Percentiles rank a stretch among this genome's conserved stretches.
phyloP scores from a whole-genome alignment of 225 moss, liverwort and hornwort species.

The Thuidium tamariscinum region DNA sequence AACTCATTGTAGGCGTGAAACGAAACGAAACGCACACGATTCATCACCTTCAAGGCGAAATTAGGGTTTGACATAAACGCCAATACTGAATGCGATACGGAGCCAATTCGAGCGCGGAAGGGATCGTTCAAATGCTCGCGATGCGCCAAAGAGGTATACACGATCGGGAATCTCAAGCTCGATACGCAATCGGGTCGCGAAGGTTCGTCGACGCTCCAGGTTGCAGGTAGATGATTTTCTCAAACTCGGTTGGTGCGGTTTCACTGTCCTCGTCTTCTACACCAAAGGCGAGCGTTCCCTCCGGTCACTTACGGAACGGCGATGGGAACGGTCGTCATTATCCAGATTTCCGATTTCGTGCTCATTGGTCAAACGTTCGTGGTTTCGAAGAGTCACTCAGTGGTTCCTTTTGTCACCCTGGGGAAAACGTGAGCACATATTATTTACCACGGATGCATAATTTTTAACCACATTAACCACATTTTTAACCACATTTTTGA shows the following conservation, averaged over 20 bases:
- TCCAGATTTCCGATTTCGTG: neutral
- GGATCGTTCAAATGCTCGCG: neutral
- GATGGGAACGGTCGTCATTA: neutral
- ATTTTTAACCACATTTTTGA: too few species aligned
- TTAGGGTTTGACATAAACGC: slow-evolving; percentile 26
- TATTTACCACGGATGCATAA: neutral
- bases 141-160: neutral
- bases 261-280: neutral
- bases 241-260: slow-evolving; percentile 10
- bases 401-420: too few species aligned
- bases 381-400: neutral
- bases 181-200: neutral
- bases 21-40: neutral
- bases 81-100: neutral
- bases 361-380: neutral
- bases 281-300: neutral
- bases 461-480: neutral
- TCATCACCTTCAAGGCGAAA: slow-evolving; percentile 10
- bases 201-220: neutral
- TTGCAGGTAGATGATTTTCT: neutral
- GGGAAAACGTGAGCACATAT: neutral
- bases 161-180: neutral
- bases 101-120: neutral
- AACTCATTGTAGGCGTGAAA: neutral
- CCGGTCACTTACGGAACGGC: neutral